A percentile compares a stretch with the other conserved stretches of the same genome.
Conservation (phyloP, 75 land plant species). For the Picea glauca region DNA sequence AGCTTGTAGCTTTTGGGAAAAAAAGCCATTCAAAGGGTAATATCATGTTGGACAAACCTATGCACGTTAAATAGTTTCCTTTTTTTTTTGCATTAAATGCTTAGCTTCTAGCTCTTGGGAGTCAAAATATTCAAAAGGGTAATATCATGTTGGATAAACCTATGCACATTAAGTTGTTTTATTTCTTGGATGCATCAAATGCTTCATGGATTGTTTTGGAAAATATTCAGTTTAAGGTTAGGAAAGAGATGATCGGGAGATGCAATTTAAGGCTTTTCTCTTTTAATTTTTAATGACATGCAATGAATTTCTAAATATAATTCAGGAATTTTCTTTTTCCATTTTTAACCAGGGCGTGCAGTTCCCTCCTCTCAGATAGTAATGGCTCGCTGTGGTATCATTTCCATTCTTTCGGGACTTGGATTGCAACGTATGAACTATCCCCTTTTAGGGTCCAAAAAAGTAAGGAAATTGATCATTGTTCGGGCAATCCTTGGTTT, state of each 20-base stretch:
- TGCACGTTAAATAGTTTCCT: too few species aligned
- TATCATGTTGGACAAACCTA: background rate
- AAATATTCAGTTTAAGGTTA: background rate
- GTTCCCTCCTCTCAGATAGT: conserved; percentile 35
- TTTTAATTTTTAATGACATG: background rate
- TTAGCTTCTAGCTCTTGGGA: background rate
- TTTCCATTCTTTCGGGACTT: conserved; percentile 22
- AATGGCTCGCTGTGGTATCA: conserved; percentile 25
- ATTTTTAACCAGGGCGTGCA: conserved; percentile 18
- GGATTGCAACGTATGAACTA: conserved; percentile 21
- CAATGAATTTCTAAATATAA: background rate
- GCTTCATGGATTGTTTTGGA: background rate
- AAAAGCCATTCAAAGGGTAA: background rate
- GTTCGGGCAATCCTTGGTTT: conserved; percentile 31
- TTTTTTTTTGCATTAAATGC: too few species aligned
- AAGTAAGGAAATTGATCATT: conserved; percentile 23
- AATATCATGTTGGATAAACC: background rate
- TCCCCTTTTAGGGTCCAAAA: conserved; percentile 25
- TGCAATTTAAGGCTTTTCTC: background rate
- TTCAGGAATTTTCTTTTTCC: background rate
- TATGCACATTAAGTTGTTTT: background rate
- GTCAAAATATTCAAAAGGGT: background rate
- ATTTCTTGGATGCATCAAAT: background rate
- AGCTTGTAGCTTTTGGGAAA: background rate
- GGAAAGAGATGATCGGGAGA: background rate